Base-by-base conservation (phyloP, 371 early-diverging fungal genomes). In the Mortierella sp. region DNA sequence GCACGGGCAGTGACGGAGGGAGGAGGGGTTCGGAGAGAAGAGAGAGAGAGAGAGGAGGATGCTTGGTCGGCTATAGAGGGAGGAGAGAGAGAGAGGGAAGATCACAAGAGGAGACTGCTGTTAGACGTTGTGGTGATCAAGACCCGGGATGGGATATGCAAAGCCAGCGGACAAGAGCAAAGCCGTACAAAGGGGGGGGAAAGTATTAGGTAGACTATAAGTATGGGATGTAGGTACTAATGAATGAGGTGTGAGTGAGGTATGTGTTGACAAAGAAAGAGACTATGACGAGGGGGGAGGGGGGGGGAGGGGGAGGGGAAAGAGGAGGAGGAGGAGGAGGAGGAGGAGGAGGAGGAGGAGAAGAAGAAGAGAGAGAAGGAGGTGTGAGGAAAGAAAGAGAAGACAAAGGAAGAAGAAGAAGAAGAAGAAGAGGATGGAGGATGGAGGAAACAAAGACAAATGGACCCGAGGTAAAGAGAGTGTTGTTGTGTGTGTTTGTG, bases 351-450 rank as follows among this genome's bases (percentile, higher is more conserved):
- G 23, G 41, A 54, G 30, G 19, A 57, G 38, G 38, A 18, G 30
- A 16, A 26, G 48, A 16, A 26, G 26, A 24, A 27, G 30, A 41
- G 45, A 45, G 42, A 23, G 31, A 50, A 53, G 26, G 31, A 26
- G 46, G 50, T 34, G 30, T 16, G 26, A 45, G 38, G 14, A 43
- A 24, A 27, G 52, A n/a, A 9, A 38, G 26, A 38, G 47, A 31
- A 28, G 30, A 23, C 39, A 27, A 49, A 31, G 9, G 27, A 48
- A 34, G 34, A 34, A 28, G 26, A 28, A 30, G 41, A 54, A 19
- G 49, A 48, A 48, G 21, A 49, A 53, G 18, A 45, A 39, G n/a
- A 54, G 28, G 28, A 62, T 19, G 48, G 49, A 39, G 34, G 30
- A 49, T 19, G 46, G 41, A 45, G 34, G 38, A 28, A 54, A 48